Evolutionary conservation across 306 rosid species (phyloP).

Genomic region (Acacia acuminata): DNA sequence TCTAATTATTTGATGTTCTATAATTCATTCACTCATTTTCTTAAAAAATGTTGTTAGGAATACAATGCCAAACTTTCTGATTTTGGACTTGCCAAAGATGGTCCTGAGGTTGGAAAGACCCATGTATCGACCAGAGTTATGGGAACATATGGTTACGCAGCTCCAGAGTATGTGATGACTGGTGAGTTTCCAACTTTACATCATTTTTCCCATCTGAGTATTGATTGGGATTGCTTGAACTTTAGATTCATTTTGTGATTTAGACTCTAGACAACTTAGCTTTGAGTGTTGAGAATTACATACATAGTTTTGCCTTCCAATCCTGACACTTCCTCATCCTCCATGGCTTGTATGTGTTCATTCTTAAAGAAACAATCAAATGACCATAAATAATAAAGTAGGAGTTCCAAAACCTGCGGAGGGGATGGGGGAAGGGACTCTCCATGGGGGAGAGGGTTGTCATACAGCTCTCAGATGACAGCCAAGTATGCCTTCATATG

Average conservation of each 20-base stretch:
- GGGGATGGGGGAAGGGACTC: not conserved
- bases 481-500: not conserved
- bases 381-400: not conserved
- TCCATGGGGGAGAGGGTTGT: not conserved
- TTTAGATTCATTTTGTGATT: not conserved
- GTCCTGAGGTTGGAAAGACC: conserved; percentile 91
- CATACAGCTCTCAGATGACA: not conserved
- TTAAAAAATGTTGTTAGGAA: conserved; percentile 54
- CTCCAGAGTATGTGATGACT: conserved; percentile 98
- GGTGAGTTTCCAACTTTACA: conserved; percentile 61
- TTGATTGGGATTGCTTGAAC: conserved; percentile 17
- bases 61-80: conserved; percentile 95
- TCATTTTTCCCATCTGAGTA: conserved; percentile 3
- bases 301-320: not conserved
- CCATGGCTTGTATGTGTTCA: not conserved
- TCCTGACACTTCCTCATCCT: not conserved
- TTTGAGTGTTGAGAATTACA: not conserved
- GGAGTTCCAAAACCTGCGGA: not conserved
- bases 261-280: not conserved
- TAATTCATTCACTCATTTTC: not conserved
- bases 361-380: conserved; percentile 11
- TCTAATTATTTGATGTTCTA: conserved; percentile 23
- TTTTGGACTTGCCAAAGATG: conserved; percentile 98
- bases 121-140: conserved; percentile 96
- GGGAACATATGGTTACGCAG: conserved; percentile 99